Base-by-base conservation (phyloP, 164 flowering plant species). In the Cinnamomum micranthum region DNA sequence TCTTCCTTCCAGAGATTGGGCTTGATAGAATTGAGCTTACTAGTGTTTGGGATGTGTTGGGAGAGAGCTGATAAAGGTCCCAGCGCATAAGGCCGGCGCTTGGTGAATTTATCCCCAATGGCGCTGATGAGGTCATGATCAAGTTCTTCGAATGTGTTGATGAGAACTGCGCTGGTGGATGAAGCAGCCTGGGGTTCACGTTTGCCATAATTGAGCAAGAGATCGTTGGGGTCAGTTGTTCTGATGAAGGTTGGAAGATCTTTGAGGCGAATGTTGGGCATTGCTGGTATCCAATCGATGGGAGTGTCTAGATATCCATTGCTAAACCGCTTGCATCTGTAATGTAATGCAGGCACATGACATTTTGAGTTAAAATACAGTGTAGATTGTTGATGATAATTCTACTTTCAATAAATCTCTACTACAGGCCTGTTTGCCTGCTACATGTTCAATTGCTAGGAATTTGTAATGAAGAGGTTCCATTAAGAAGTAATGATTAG, bases 231-330 rank as follows among this genome's bases (percentile, higher is more conserved):
- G 50, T 84, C 77, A 0, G 67, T 65, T 5, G 81, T 76, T 72
- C 75, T 62, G 11, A 81, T 4, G 24, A 71, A 69, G 28, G 58
- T 65, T 3, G 80, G 77, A 11, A 80, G 31, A 66, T 83, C 83
- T 68, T 50, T 76, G 20, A 83, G 77, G 4, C 82, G 79, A 2
- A 82, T 73, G 15, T 71, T 60, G 20, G 28, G 66, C 75, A 80
- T 69, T 35, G 77, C 86, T 1, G 81, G 80, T 28, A 81, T 81
- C 82, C 81, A 79, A 17, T 81, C 82, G 63, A 81, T 55, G n/a
- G 24, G n/a, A 1, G 77, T 82, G 13, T 82, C 85, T 3, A 78
- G 76, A 69, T 77, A 75, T 1, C 83, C 83, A 69, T 80, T 80
- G 28, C 33, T 72, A 10, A 10, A 50, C 12, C 31, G 24, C 13